A percentile compares a stretch with the other conserved stretches of the same genome.
phyloP scores from a whole-genome alignment of 768 basidiomycete genomes.

The Suillus fuscotomentosus region DNA sequence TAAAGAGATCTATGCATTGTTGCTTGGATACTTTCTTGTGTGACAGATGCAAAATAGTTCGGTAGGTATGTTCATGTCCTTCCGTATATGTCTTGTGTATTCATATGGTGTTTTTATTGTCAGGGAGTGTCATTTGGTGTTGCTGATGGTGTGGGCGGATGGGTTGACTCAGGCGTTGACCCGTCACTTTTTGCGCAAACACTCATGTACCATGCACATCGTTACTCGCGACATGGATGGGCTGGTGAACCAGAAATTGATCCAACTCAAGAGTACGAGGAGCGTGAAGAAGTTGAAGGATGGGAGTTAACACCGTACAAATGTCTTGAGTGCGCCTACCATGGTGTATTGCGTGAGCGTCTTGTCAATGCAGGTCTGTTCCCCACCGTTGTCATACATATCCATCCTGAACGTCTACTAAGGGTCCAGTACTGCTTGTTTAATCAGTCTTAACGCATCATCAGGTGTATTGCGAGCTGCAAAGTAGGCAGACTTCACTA shows the following conservation, averaged over 20 bases:
- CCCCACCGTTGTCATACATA: slow-evolving; percentile 16
- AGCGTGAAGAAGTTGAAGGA: slow-evolving; percentile 61
- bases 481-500: slow-evolving; percentile 48
- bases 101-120: slow-evolving; percentile 18
- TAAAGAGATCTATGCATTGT: slow-evolving; percentile 4
- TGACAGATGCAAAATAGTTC: slow-evolving; percentile 73
- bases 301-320: slow-evolving; percentile 68
- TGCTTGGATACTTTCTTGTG: slow-evolving; percentile 8
- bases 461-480: slow-evolving; percentile 75
- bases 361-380: slow-evolving; percentile 48
- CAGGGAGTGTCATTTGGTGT: slow-evolving; percentile 81
- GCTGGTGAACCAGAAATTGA: slow-evolving; percentile 83
- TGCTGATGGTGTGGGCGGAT: slow-evolving; percentile 93
- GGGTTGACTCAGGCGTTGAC: slow-evolving; percentile 81
- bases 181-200: slow-evolving; percentile 90
- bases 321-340: slow-evolving; percentile 71
- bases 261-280: slow-evolving; percentile 70
- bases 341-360: slow-evolving; percentile 66
- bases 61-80: slow-evolving; percentile 47
- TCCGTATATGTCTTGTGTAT: slow-evolving; percentile 11
- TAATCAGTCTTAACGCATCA: slow-evolving; percentile 71
- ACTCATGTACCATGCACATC: slow-evolving; percentile 83
- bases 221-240: slow-evolving; percentile 72
- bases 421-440: slow-evolving; percentile 86
- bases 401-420: slow-evolving; percentile 2